Conservation (phyloP, 2,329 filamentous ascomycete species). For the Diplodia sapinea region DNA sequence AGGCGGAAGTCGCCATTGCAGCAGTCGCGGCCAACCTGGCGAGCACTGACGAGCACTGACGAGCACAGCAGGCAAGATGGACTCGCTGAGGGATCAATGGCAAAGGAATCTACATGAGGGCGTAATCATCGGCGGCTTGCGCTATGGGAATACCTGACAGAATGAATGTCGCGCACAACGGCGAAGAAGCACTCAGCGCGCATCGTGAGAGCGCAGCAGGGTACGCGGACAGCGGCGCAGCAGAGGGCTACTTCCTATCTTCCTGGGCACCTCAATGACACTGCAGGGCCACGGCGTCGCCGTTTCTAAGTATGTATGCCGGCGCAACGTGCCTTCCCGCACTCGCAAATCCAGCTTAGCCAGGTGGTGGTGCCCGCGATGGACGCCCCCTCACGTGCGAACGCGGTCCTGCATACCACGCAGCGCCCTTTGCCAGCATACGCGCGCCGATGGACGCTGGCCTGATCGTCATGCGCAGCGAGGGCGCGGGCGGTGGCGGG, state of each 20-base stretch:
- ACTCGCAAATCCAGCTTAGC: not conserved
- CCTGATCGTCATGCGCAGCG: slow-evolving; percentile 2
- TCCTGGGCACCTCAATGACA: not conserved
- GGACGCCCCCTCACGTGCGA: not conserved
- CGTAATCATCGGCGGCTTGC: not conserved
- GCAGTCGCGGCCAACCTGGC: not conserved
- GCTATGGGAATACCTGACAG: not conserved
- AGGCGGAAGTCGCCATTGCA: not conserved
- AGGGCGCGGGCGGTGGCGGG: slow-evolving; percentile 9
- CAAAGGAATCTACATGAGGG: not conserved
- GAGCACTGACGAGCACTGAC: not conserved
- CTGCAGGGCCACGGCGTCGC: not conserved
- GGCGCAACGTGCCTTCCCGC: not conserved
- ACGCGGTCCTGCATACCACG: not conserved
- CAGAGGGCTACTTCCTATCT: not conserved
- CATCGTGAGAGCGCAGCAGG: not conserved
- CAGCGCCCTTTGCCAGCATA: not conserved
- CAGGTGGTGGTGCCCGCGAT: not conserved
- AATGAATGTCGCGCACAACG: not conserved
- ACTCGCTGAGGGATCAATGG: not conserved
- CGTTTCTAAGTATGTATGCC: not conserved
- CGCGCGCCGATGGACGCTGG: not conserved
- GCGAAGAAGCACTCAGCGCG: no score
- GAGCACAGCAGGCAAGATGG: not conserved
- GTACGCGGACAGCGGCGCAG: not conserved